Conservation (phyloP, 495 filamentous ascomycete genomes). For the Cladorrhinum samala region DNA sequence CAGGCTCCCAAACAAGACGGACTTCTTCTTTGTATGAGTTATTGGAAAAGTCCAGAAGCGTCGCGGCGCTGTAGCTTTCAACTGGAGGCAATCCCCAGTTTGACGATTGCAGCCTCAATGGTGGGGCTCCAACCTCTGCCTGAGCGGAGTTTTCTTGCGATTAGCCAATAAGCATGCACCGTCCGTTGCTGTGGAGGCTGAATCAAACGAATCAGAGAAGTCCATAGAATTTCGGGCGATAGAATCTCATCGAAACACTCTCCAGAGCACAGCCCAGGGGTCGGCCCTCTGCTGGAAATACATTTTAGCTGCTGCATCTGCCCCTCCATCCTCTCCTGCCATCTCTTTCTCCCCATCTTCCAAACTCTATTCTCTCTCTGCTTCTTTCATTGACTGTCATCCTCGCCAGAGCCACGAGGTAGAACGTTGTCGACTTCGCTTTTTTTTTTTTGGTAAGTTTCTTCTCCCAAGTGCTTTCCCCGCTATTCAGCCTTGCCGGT, state of each 20-base stretch:
- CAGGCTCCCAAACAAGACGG: background rate
- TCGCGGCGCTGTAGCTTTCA: background rate
- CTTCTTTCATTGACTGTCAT: background rate
- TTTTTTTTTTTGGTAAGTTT: slow-evolving; percentile 19
- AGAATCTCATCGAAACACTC: slow-evolving; percentile 35
- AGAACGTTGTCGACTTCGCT: slow-evolving; percentile 10
- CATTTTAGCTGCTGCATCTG: slow-evolving; percentile 32
- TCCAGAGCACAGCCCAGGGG: slow-evolving; percentile 23
- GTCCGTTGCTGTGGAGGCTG: slow-evolving; percentile 25
- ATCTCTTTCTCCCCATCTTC: slow-evolving; percentile 18
- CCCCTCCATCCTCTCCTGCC: slow-evolving; percentile 9
- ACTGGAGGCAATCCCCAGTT: background rate
- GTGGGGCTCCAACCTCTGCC: too few relatives aligned
- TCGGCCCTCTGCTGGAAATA: slow-evolving; percentile 11
- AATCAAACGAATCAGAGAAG: slow-evolving; percentile 29
- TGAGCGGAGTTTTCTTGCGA: slow-evolving; percentile 8
- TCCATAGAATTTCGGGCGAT: slow-evolving; percentile 27
- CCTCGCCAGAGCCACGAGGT: slow-evolving; percentile 10
- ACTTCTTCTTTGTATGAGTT: background rate
- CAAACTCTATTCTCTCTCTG: slow-evolving; percentile 14
- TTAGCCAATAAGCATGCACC: slow-evolving; percentile 21
- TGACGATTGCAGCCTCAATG: slow-evolving; percentile 21
- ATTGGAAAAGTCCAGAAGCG: slow-evolving; percentile 7
- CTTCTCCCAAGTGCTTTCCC: background rate
- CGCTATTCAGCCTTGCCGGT: background rate